Conservation (phyloP, 2,329 filamentous ascomycete species). For the Sporothrix phasma region DNA sequence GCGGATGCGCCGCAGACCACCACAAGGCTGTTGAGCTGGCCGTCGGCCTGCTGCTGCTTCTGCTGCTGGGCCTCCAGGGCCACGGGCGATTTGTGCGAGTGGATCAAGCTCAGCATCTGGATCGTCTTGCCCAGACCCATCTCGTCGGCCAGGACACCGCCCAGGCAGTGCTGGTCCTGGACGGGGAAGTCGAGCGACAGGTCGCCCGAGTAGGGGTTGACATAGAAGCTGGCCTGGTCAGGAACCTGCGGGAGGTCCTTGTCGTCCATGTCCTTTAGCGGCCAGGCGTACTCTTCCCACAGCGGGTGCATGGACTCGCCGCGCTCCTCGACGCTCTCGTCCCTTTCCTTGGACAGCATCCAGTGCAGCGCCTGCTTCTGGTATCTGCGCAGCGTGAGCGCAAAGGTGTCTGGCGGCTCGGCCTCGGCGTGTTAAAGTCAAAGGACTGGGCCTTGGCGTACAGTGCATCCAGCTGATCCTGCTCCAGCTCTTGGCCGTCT, state of each 20-base stretch:
- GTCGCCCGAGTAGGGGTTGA: slow-evolving; percentile 95
- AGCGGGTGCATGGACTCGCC: slow-evolving; percentile 79
- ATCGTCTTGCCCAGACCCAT: slow-evolving; percentile 99
- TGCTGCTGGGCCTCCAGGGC: slow-evolving; percentile 31
- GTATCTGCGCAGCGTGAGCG: slow-evolving; percentile 76
- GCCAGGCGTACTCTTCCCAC: slow-evolving; percentile 95
- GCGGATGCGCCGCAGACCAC: slow-evolving; percentile 40
- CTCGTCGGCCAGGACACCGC: slow-evolving; percentile 87
- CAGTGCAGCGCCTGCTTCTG: slow-evolving; percentile 92
- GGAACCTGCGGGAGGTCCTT: slow-evolving; percentile 57
- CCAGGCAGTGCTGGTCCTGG: slow-evolving; percentile 89
- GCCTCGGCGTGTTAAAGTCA: slow-evolving; percentile 82
- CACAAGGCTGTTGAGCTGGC: slow-evolving; percentile 32
- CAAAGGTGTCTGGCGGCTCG: slow-evolving; percentile 72
- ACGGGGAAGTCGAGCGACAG: slow-evolving; percentile 82
- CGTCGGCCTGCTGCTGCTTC: slow-evolving; percentile 14
- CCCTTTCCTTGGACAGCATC: slow-evolving; percentile 91
- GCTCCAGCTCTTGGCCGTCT: slow-evolving; percentile 83
- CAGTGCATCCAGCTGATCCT: slow-evolving; percentile 85
- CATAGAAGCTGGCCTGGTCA: slow-evolving; percentile 69
- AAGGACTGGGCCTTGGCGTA: slow-evolving; percentile 97
- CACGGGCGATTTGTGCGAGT: slow-evolving; percentile 62
- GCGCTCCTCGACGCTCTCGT: slow-evolving; percentile 52
- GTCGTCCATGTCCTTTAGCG: slow-evolving; percentile 76
- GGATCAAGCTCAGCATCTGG: slow-evolving; percentile 90